These are phyloP conservation scores for Leersia perrieri DNA, from an alignment of 176 grass and related monocot genomes.

Conservation along the genomic window DNA sequence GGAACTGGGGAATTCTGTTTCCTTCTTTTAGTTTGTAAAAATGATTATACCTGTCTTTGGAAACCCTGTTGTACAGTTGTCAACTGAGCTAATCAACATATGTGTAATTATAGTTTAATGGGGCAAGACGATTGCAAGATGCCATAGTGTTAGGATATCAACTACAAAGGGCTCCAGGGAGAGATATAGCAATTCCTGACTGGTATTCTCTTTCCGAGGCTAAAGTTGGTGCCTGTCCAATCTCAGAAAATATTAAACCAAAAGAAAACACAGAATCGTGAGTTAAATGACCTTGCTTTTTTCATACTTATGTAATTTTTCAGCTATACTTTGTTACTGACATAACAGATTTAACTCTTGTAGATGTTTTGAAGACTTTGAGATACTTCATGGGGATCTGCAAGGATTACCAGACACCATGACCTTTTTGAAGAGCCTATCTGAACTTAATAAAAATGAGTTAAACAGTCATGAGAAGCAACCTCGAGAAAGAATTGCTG, in stretches of 20 bases:
- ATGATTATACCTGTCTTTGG: constrained; percentile 3
- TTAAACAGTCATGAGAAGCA: constrained; percentile 47
- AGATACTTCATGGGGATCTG: constrained; percentile 66
- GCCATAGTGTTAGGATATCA: constrained; percentile 88
- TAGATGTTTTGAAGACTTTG: constrained; percentile 63
- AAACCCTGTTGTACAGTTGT: constrained; percentile 11
- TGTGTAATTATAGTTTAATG: constrained; percentile 48
- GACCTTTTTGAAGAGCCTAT: constrained; percentile 69
- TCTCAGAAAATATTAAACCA: constrained; percentile 28
- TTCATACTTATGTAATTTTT: neutral
- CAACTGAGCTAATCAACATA: constrained; percentile 12
- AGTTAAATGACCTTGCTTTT: constrained; percentile 23
- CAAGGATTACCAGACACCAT: constrained; percentile 65
- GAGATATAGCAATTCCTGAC: constrained; percentile 66
- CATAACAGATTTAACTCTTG: constrained; percentile 25
- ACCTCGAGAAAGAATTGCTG: constrained; percentile 52
- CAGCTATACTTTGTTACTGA: constrained; percentile 20
- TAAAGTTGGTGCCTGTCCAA: constrained; percentile 49
- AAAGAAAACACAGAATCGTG: constrained; percentile 45
- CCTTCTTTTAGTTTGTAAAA: neutral
- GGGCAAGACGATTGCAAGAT: constrained; percentile 66
- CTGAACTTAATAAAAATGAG: constrained; percentile 42
- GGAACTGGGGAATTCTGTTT: neutral
- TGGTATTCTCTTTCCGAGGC: constrained; percentile 81
- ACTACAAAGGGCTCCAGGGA: constrained; percentile 69